Evolutionary conservation across 306 rosid species (phyloP).

Genomic region (Quercus engelmannii): DNA sequence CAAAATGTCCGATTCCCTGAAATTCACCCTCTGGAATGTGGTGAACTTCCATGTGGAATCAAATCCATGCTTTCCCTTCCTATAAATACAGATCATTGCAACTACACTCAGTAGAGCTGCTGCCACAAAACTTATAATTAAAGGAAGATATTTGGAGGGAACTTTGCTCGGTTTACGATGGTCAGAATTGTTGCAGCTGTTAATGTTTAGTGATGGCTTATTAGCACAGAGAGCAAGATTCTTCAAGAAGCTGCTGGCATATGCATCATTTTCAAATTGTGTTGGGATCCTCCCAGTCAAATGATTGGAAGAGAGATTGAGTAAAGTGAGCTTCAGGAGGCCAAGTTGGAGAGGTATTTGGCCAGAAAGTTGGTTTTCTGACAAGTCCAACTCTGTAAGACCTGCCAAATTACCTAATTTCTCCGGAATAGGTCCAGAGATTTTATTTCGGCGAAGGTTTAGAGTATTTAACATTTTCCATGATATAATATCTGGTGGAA

Average conservation of each 20-base stretch:
- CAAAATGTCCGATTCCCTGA: too few species aligned
- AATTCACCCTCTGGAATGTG: too few species aligned
- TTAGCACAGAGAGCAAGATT: slow-evolving; percentile 61
- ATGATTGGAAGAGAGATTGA: slow-evolving; percentile 54
- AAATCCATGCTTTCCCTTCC: too few species aligned
- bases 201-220: slow-evolving; percentile 21
- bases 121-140: slow-evolving; percentile 22
- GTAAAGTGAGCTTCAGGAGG: not conserved
- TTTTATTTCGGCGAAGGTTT: slow-evolving; percentile 42
- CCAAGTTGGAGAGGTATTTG: slow-evolving; percentile 40
- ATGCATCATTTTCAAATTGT: slow-evolving; percentile 32
- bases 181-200: not conserved
- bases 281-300: slow-evolving; percentile 53
- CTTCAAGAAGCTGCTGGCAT: slow-evolving; percentile 54
- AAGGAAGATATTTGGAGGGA: slow-evolving; percentile 38
- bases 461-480: slow-evolving; percentile 40
- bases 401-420: slow-evolving; percentile 28
- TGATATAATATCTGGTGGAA: slow-evolving; percentile 45
- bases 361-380: slow-evolving; percentile 63
- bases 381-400: slow-evolving; percentile 56
- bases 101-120: too few species aligned
- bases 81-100: too few species aligned
- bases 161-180: slow-evolving; percentile 21
- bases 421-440: slow-evolving; percentile 52
- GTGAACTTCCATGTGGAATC: too few species aligned